These are phyloP conservation scores for Fusarium sp. DNA, from an alignment of 2,329 filamentous ascomycete species.

Conservation along the genomic window DNA sequence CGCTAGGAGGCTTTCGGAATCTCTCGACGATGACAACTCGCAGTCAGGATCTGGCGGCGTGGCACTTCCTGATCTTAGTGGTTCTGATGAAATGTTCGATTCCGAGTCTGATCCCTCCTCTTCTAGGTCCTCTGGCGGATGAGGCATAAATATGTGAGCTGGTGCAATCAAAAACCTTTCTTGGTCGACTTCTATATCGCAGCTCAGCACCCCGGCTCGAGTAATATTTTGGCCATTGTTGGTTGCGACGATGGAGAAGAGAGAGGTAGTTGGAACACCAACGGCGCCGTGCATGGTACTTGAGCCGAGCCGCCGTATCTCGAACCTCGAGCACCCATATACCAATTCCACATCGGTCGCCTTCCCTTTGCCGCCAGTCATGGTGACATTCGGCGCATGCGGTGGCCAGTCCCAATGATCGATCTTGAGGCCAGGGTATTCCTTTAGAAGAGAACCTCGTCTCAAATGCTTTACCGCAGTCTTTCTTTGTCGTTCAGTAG, in stretches of 20 bases:
- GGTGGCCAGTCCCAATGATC: constrained; percentile 4
- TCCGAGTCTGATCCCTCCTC: not conserved
- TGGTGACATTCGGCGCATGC: not conserved
- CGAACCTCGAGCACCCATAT: not conserved
- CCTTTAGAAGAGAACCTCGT: not conserved
- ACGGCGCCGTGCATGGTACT: not conserved
- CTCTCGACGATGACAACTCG: not conserved
- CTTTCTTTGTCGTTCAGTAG: not conserved
- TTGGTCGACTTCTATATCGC: not conserved
- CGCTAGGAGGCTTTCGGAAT: not conserved
- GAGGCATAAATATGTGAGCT: constrained; percentile 16
- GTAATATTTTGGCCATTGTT: not conserved
- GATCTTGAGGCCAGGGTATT: not conserved
- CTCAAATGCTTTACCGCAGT: not conserved
- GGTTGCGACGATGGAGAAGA: not conserved
- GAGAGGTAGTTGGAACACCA: no score
- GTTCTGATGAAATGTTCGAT: constrained; percentile 1
- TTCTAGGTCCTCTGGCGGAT: not conserved
- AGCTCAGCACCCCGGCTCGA: not conserved
- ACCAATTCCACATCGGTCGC: not conserved
- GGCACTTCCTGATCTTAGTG: not conserved
- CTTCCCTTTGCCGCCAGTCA: not conserved
- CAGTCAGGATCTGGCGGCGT: constrained; percentile 8
- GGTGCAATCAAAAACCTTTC: not conserved
- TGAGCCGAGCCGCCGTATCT: not conserved